phyloP scores from a whole-genome alignment of 1,284 basidiomycete species.

The Chiua sp. region DNA sequence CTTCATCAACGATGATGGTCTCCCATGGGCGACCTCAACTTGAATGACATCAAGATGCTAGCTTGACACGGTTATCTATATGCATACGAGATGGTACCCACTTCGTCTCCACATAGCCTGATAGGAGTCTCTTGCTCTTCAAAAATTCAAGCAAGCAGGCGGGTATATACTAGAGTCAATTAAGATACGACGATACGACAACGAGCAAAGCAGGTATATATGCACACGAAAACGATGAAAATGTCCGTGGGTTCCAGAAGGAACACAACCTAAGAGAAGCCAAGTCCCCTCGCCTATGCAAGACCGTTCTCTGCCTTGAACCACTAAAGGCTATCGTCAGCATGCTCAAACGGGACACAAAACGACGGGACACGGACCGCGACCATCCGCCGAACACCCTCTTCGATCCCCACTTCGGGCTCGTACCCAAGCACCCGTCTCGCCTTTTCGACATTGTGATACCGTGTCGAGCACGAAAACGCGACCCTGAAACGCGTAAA shows the following conservation, averaged over 20 bases:
- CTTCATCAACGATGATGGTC: too few relatives aligned
- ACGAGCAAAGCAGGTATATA: slow-evolving; percentile 10
- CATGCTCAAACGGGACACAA: neutral
- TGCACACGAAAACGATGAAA: neutral
- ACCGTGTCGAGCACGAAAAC: slow-evolving; percentile 77
- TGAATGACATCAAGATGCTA: too few relatives aligned
- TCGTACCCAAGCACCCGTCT: slow-evolving; percentile 92
- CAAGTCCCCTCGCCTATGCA: slow-evolving; percentile 13
- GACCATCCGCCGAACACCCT: slow-evolving; percentile 84
- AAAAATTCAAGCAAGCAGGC: too few relatives aligned
- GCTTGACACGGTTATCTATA: too few relatives aligned
- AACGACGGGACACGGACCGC: slow-evolving; percentile 49
- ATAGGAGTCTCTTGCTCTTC: too few relatives aligned
- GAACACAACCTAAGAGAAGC: neutral
- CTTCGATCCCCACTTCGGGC: slow-evolving; percentile 88
- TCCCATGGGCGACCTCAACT: too few relatives aligned
- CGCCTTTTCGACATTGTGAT: slow-evolving; percentile 97
- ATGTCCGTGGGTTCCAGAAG: too few relatives aligned
- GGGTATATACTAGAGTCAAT: too few relatives aligned
- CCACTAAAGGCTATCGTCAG: slow-evolving; percentile 25
- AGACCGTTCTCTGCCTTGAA: slow-evolving; percentile 37
- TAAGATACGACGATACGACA: slow-evolving; percentile 8
- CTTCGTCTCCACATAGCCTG: too few relatives aligned
- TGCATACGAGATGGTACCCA: too few relatives aligned
- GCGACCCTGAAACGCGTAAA: slow-evolving; percentile 91